Base-by-base conservation (phyloP, 768 basidiomycete species). In the Naganishia vaughanmartiniae region DNA sequence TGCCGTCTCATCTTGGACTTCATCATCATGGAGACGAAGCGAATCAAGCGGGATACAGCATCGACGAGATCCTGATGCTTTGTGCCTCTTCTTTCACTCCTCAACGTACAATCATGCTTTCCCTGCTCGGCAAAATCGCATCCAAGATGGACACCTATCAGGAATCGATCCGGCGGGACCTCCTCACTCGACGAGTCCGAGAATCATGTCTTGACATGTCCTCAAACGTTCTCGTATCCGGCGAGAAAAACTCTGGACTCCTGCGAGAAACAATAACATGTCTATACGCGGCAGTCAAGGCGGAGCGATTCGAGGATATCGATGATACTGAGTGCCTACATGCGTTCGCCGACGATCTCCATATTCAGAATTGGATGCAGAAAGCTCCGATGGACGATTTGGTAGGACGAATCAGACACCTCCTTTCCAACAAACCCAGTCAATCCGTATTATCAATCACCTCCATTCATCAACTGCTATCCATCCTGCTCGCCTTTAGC, bases 1-100 rank as follows among this genome's bases (percentile, higher is more conserved):
- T 95, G 2, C 93, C 92, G 1, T 89, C 90, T 0, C 89, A 93
- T 81, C 85, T 92, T 7, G 93, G 93, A 4, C 83, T 95, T 3
- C 93, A 97, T 80, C 93, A 96, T 77, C 93, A 95, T 77, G 89
- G 92, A 0, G 88, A 91, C 67, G 84, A 84, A 6, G 86, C 89
- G 1, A 81, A 84, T 36, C 87, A 85, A 69, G 93, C 93, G 0
- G 93, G 93, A 0, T 96, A 96, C 81, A 93, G 91, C 0, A 83
- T 95, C 1, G 88, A 91, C 54, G 93, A 95, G 71, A 84, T 95
- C 4, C 88, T 94, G 54, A 82, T 90, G 48, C 84, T 94, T 11
- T 87, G 88, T 4, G 83, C 91, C 46, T 93, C 91, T 0, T 92
- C 88, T 2, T 89, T 93, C 0, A 87, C 88, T 15, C 89, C 90